These are phyloP conservation scores for Mortierella sp. DNA, from an alignment of 371 early-diverging fungal genomes.

Conservation along the genomic window DNA sequence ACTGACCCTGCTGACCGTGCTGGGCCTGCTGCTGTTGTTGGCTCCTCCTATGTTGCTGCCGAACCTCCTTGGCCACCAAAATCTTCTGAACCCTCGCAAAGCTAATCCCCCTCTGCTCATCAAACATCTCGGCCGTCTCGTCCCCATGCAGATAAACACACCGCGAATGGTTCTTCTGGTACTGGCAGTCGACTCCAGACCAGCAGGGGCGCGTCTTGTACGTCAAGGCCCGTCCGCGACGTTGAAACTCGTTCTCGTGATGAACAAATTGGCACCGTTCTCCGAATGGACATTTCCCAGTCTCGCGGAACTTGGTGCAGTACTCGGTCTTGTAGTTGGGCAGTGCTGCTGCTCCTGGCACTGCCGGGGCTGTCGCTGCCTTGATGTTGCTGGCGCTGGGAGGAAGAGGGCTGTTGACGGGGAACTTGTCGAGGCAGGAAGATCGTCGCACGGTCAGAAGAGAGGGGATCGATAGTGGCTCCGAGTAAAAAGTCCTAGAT, in stretches of 20 bases:
- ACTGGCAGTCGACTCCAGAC: constrained; percentile 21
- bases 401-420: neutral
- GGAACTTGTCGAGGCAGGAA: neutral
- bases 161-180: constrained; percentile 32
- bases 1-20: neutral
- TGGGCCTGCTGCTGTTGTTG: neutral
- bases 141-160: constrained; percentile 36
- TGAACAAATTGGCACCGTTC: constrained; percentile 40
- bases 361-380: neutral
- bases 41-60: constrained; percentile 11
- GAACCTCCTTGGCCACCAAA: constrained; percentile 14
- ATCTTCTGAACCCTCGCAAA: constrained; percentile 29
- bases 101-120: constrained; percentile 32
- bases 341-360: neutral
- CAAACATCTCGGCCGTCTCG: constrained; percentile 44
- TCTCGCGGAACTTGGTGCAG: constrained; percentile 31
- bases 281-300: constrained; percentile 28
- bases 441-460: neutral
- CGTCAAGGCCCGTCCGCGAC: constrained; percentile 21
- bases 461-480: no score
- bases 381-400: neutral
- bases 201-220: constrained; percentile 37
- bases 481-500: no score
- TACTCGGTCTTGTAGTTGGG: constrained; percentile 37
- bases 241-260: constrained; percentile 23